A percentile compares a stretch with the other conserved stretches of the same genome.
Evolutionary conservation across 371 early-diverging fungal genomes (phyloP).

Genomic region (Mortierella sp.): DNA sequence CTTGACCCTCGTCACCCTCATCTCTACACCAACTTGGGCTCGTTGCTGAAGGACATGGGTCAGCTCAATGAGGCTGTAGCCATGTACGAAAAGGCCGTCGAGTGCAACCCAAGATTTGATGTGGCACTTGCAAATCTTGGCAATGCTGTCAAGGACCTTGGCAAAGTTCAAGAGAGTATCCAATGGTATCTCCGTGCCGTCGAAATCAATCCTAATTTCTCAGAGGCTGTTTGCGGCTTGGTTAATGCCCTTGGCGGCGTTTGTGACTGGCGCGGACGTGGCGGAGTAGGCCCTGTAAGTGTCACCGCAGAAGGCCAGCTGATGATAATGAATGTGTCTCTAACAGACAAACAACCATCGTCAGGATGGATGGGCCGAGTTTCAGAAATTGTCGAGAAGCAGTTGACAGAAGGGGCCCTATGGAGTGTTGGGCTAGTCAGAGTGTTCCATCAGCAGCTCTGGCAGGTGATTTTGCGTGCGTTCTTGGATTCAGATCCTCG

Average conservation of each 20-base stretch:
- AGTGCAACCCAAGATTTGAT: slow-evolving; percentile 88
- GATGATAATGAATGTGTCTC: slow-evolving; percentile 11
- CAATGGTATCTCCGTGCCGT: slow-evolving; percentile 89
- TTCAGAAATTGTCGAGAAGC: slow-evolving; percentile 82
- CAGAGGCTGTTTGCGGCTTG: slow-evolving; percentile 92
- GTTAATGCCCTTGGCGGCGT: slow-evolving; percentile 90
- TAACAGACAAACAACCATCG: slow-evolving; percentile 30
- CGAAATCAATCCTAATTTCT: slow-evolving; percentile 89
- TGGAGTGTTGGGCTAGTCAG: slow-evolving; percentile 70
- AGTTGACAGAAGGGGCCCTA: slow-evolving; percentile 74
- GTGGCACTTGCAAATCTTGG: slow-evolving; percentile 94
- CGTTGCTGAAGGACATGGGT: slow-evolving; percentile 89
- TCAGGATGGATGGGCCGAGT: slow-evolving; percentile 88
- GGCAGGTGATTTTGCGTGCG: slow-evolving; percentile 48
- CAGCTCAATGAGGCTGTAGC: slow-evolving; percentile 84
- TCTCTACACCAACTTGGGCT: slow-evolving; percentile 91
- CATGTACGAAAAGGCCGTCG: slow-evolving; percentile 92
- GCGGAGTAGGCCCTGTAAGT: slow-evolving; percentile 63
- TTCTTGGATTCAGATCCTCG: slow-evolving; percentile 57
- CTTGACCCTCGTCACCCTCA: slow-evolving; percentile 91
- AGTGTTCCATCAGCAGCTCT: slow-evolving; percentile 45
- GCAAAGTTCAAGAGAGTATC: slow-evolving; percentile 90
- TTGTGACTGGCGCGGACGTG: slow-evolving; percentile 92
- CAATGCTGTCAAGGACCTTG: slow-evolving; percentile 91
- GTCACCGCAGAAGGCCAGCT: slow-evolving; percentile 38